phyloP scores from a whole-genome alignment of 2,329 filamentous ascomycete genomes.

The Fusarium humuli region DNA sequence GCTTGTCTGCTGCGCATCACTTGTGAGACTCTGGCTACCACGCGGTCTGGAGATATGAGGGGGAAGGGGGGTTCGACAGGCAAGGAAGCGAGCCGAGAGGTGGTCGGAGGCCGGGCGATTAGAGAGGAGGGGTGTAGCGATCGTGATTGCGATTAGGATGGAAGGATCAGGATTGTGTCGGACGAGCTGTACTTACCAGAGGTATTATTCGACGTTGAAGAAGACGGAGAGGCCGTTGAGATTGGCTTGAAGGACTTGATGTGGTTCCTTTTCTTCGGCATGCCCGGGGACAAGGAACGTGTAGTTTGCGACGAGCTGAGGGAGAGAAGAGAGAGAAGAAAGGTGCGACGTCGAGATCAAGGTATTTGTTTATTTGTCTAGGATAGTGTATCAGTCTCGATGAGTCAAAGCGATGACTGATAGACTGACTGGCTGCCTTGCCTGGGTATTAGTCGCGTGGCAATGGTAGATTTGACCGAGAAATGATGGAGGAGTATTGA shows the following conservation, averaged over 20 bases:
- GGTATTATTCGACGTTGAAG: slow-evolving; percentile 40
- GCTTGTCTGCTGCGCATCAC: slow-evolving; percentile 48
- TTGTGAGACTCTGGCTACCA: slow-evolving; percentile 48
- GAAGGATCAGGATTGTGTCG: background rate
- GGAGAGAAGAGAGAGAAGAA: slow-evolving; percentile 17
- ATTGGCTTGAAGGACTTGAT: slow-evolving; percentile 68
- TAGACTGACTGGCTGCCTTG: background rate
- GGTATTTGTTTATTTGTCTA: slow-evolving; percentile 40
- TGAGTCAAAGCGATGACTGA: slow-evolving; percentile 33
- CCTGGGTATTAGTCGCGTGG: slow-evolving; percentile 2
- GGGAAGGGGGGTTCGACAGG: slow-evolving; percentile 29
- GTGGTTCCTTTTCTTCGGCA: slow-evolving; percentile 74
- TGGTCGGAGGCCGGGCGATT: slow-evolving; percentile 23
- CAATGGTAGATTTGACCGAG: slow-evolving; percentile 6
- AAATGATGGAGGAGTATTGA: slow-evolving; percentile 21
- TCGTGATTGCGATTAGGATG: slow-evolving; percentile 9
- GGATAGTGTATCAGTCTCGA: slow-evolving; percentile 31
- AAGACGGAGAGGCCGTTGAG: slow-evolving; percentile 62
- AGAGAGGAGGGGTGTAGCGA: slow-evolving; percentile 34
- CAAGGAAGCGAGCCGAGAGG: slow-evolving; percentile 47
- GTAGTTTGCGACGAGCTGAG: slow-evolving; percentile 21
- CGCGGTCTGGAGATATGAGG: slow-evolving; percentile 41
- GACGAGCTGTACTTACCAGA: slow-evolving; percentile 44
- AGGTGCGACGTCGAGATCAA: slow-evolving; percentile 22
- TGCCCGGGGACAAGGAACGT: slow-evolving; percentile 51